Evolutionary conservation across 768 basidiomycete genomes (phyloP), one percentile per base, ranked within the genome.

Genomic region (Hygrophorus russula): DNA sequence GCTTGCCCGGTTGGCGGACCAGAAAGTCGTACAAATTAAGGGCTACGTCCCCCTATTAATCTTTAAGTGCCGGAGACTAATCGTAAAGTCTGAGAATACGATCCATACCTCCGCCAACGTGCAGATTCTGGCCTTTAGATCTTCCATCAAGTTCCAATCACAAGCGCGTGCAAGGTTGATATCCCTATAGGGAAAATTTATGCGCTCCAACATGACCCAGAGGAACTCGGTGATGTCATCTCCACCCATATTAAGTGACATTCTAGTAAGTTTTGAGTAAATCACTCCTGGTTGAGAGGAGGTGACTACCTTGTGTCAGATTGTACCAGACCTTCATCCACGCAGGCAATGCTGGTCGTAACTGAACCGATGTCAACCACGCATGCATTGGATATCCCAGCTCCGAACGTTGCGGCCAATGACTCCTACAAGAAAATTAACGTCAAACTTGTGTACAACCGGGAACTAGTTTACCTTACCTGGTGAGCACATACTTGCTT

Each of bases 161-260:
- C 90, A 86, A 35, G 76, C 73, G 28, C 72, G 69, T 5, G 73
- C 72, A 18, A 97, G 68, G 55, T 97, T 71, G 48, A 89, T 67
- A 19, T 92, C 84, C 43, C 78, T 66, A 60, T 96, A 98, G 0
- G 96, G 96, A 54, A 98, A 93, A 34, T 74, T 70, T 39, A 90
- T 88, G 36, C 81, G 76, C 37, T 77, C 70, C 19, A 98, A 68
- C 11, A 96, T 65, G 18, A 85, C 79, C 51, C 80, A 77, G 35
- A 94, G 67, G 53, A 94, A 89, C 49, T 86, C 80, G 2, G 94
- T 96, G 56, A 99, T 82, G 62, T 96, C 96, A 59, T 98, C 86
- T 11, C 94, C 92, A 14, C 91, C 96, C 62, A 89, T 84, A 53
- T 80, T 82, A 37, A 98, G 69, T 18, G 74, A 69, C 67, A 93